phyloP scores from a whole-genome alignment of 129 eudicot species.

The Lactuca sativa region DNA sequence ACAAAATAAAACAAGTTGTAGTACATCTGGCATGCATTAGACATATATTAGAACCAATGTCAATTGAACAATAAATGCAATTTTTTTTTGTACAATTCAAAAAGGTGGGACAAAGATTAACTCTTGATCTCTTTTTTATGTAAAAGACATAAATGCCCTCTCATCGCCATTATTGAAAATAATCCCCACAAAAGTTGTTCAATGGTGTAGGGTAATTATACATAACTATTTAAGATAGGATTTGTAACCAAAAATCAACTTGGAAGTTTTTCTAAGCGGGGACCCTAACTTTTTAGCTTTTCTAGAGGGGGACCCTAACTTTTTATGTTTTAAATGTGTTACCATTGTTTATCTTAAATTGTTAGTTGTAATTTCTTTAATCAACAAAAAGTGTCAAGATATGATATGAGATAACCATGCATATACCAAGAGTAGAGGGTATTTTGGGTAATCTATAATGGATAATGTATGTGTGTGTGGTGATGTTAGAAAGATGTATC shows the following conservation, averaged over 20 bases:
- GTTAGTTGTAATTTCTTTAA: neutral
- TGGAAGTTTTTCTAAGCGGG: neutral
- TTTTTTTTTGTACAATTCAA: too few species aligned
- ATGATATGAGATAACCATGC: neutral
- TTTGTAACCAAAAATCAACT: neutral
- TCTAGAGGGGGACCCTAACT: neutral
- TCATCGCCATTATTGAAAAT: too few species aligned
- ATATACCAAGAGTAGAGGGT: conserved; percentile 2
- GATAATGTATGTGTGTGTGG: conserved; percentile 10
- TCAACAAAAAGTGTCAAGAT: neutral
- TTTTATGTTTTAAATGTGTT: neutral
- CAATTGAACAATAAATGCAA: too few species aligned
- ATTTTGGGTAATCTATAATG: neutral
- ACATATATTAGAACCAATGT: too few species aligned
- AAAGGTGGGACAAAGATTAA: too few species aligned
- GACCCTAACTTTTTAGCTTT: conserved; percentile 1
- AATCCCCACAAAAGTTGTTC: neutral
- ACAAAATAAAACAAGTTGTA: too few species aligned
- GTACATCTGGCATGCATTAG: too few species aligned
- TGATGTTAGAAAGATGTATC: conserved; percentile 2
- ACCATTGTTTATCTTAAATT: neutral
- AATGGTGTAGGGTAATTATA: neutral
- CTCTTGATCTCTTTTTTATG: too few species aligned
- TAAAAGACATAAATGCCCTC: too few species aligned
- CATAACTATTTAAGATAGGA: neutral